Conservation (phyloP, 768 basidiomycete genomes). For the Imleria badia region DNA sequence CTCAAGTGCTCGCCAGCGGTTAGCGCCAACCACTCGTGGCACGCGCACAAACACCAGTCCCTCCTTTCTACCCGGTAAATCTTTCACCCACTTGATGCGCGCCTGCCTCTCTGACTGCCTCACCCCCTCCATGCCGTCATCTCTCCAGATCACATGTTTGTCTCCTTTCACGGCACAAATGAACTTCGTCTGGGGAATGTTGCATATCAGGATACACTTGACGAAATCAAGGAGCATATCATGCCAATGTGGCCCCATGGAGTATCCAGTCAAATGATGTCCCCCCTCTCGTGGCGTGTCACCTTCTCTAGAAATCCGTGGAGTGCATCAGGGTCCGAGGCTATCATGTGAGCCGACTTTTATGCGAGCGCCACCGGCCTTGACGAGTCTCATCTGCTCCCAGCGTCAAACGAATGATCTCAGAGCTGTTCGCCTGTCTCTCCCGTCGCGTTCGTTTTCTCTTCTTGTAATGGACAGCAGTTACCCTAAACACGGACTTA, state of each 20-base stretch:
- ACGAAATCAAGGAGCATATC: conserved; percentile 57
- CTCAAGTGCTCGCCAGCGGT: conserved; percentile 36
- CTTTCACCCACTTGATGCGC: background rate
- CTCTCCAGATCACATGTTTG: conserved; percentile 64
- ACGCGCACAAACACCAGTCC: conserved; percentile 37
- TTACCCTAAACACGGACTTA: conserved; percentile 8
- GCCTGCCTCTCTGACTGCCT: conserved; percentile 22
- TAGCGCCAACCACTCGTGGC: conserved; percentile 32
- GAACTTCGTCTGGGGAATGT: conserved; percentile 53
- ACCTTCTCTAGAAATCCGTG: conserved; percentile 68
- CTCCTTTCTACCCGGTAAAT: conserved; percentile 32
- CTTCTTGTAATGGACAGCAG: conserved; percentile 3
- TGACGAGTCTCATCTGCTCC: conserved; percentile 20
- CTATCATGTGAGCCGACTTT: conserved; percentile 44
- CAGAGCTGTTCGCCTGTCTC: conserved; percentile 59
- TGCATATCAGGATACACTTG: conserved; percentile 51
- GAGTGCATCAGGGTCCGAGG: conserved; percentile 56
- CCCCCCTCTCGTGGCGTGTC: conserved; percentile 53
- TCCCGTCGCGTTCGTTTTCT: conserved; percentile 49
- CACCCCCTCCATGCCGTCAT: conserved; percentile 22
- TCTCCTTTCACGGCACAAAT: conserved; percentile 64
- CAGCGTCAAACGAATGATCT: conserved; percentile 62
- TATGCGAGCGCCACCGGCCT: background rate
- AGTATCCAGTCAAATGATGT: conserved; percentile 42
- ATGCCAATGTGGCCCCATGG: conserved; percentile 71